These are phyloP conservation scores for Nymphaea thermarum DNA, from an alignment of 164 flowering plant genomes.

Conservation along the genomic window DNA sequence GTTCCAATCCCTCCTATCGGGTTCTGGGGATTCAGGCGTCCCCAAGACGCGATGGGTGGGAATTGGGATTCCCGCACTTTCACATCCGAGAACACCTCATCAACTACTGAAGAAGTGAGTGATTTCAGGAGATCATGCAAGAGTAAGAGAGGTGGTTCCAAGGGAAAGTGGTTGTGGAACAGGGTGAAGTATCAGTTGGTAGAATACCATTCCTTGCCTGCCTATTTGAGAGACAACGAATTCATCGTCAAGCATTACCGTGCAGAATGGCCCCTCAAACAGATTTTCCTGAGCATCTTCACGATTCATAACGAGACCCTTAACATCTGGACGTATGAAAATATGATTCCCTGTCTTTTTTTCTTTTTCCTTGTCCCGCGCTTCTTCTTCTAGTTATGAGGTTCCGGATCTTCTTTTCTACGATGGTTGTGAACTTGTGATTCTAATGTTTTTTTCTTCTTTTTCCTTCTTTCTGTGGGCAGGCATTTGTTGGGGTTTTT, in stretches of 20 bases:
- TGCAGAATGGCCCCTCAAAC: constrained; percentile 90
- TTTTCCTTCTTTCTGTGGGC: constrained; percentile 10
- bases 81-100: background rate
- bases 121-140: background rate
- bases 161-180: constrained; percentile 86
- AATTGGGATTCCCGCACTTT: background rate
- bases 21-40: too few species aligned
- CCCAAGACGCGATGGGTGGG: background rate
- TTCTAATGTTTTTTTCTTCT: background rate
- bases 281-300: constrained; percentile 73
- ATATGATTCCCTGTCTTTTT: background rate
- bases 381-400: background rate
- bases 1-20: background rate
- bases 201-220: constrained; percentile 88
- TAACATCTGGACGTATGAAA: constrained; percentile 94
- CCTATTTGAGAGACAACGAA: constrained; percentile 88
- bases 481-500: constrained; percentile 98
- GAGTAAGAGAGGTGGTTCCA: constrained; percentile 3
- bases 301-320: constrained; percentile 90
- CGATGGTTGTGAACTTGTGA: background rate
- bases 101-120: too few species aligned
- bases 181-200: constrained; percentile 90
- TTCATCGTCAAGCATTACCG: constrained; percentile 78
- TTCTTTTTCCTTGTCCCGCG: too few species aligned
- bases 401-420: background rate